phyloP scores from a whole-genome alignment of 1,284 basidiomycete genomes.

The Ustilago shanxiensis region DNA sequence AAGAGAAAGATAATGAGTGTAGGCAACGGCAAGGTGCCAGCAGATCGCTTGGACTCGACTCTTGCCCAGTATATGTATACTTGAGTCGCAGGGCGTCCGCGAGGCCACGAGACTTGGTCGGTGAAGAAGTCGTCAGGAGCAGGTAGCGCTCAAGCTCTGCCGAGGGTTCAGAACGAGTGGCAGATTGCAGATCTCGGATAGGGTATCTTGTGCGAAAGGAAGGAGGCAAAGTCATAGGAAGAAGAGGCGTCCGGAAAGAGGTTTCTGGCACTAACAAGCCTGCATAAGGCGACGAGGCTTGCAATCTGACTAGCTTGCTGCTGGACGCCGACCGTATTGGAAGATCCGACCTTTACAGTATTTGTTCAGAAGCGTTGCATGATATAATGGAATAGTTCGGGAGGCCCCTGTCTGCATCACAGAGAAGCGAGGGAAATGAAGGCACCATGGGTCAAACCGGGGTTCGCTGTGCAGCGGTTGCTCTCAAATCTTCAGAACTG shows the following conservation, averaged over 20 bases:
- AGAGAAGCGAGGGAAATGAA: not conserved
- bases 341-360: not conserved
- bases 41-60: not conserved
- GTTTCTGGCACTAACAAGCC: not conserved
- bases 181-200: not conserved
- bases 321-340: not conserved
- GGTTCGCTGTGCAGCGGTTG: not conserved
- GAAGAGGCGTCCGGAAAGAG: not conserved
- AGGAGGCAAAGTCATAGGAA: not conserved
- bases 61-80: not conserved
- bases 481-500: not conserved
- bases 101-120: not conserved
- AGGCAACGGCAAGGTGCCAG: not conserved
- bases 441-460: not conserved
- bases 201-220: not conserved
- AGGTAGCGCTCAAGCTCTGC: not conserved
- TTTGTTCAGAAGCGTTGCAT: not conserved
- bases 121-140: not conserved
- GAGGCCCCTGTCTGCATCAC: constrained; percentile 1
- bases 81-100: not conserved
- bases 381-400: not conserved
- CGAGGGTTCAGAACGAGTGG: not conserved
- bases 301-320: not conserved
- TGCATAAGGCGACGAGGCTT: too few species aligned
- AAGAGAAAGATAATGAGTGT: not conserved